A percentile compares a stretch with the other conserved stretches of the same genome.
Evolutionary conservation across 345 rosid genomes (phyloP).

Genomic region (Acer yangbiense): DNA sequence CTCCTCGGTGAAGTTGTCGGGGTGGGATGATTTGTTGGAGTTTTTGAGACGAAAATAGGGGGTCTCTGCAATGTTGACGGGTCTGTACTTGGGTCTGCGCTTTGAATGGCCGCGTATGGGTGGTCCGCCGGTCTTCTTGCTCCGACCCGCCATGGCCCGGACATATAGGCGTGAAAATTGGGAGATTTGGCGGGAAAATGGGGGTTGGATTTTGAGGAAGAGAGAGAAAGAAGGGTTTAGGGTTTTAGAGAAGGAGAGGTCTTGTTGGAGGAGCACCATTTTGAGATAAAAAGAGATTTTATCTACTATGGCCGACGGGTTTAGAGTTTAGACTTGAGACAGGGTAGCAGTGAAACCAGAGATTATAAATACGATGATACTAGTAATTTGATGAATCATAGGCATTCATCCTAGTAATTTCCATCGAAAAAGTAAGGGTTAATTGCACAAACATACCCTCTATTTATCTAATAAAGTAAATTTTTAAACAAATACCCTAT

Average conservation of each 20-base stretch:
- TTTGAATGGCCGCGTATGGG: slow-evolving; percentile 52
- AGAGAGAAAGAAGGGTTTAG: slow-evolving; percentile 52
- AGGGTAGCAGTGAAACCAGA: not conserved
- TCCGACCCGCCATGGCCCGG: slow-evolving; percentile 75
- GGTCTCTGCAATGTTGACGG: slow-evolving; percentile 56
- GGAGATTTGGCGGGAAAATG: slow-evolving; percentile 25
- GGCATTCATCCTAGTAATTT: too few species aligned
- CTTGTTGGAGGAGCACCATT: slow-evolving; percentile 44
- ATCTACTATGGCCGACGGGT: not conserved
- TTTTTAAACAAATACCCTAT: too few species aligned
- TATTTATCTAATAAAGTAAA: too few species aligned
- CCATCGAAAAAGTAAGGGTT: too few species aligned
- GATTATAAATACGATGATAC: too few species aligned
- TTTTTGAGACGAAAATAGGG: slow-evolving; percentile 67
- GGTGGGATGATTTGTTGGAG: slow-evolving; percentile 45
- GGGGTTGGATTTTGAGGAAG: slow-evolving; percentile 17
- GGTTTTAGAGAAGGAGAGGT: slow-evolving; percentile 70
- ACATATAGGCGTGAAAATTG: slow-evolving; percentile 37
- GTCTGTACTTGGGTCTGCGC: slow-evolving; percentile 45
- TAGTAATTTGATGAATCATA: too few species aligned
- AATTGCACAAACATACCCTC: too few species aligned
- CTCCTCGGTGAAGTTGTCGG: slow-evolving; percentile 80
- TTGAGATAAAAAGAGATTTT: not conserved
- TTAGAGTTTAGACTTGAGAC: not conserved
- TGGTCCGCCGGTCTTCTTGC: slow-evolving; percentile 76